Base-by-base conservation (phyloP, 257 asterid species). In the Petrea volubilis region DNA sequence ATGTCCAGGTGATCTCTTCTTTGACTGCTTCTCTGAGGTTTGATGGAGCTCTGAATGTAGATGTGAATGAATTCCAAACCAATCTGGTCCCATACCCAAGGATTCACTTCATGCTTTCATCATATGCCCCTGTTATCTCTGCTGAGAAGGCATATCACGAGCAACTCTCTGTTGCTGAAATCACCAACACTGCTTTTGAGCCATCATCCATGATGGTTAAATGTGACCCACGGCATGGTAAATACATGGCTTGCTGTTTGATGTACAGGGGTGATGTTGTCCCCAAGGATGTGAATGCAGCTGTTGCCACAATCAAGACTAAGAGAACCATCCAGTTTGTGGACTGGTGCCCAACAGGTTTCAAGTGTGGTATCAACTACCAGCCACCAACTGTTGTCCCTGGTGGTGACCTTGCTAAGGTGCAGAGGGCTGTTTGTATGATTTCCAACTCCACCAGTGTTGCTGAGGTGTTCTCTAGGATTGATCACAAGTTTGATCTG, bases 121-220 rank as follows among this genome's bases (percentile, higher is more conserved):
- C 98, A 0, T 93, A 93, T 2, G 98, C 98, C 6, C 98, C 98
- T 0, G 98, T 93, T 12, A 93, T 93, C 57, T 93, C 97, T 0
- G 96, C 98, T 0, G 98, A 90, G 67, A 93, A 90, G 78, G 98
- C 98, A 57, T 93, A 88, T 75, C 98, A 93, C 0, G 98, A 93
- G 70, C 98, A 93, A 11, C 97, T 90, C 49, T 93, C 98, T 1
- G 98, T 93, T 17, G 88, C 98, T 0, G 98, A 93, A 70, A 93
- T 93, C 73, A 93, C 98, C 69, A 93, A 93, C 82, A 90, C 98
- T 21, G 98, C 98, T 0, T 93, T 93, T 2, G 98, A 93, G 85
- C 98, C 98, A 12, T 93, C 98, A 0, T 93, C 98, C 60, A 93
- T 93, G 98, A 93, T 93, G 98, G 98, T 93, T 0, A 93, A 93